These are phyloP conservation scores for Diaporthe helianthi DNA, from an alignment of 2,329 filamentous ascomycete genomes.

Conservation along the genomic window DNA sequence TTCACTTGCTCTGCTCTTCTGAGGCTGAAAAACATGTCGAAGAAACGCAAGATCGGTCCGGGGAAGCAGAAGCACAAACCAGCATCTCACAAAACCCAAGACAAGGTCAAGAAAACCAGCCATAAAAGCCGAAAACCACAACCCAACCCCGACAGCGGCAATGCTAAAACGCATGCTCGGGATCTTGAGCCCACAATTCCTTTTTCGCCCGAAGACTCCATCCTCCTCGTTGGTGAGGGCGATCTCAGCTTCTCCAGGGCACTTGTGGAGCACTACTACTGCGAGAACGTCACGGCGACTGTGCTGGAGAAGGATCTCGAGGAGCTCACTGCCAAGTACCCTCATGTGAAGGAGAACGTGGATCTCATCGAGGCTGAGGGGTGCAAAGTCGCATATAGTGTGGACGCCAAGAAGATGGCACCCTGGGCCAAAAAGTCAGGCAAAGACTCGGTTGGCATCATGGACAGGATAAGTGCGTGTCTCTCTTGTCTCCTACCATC, in stretches of 20 bases:
- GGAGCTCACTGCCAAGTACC: conserved; percentile 75
- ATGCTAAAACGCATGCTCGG: conserved; percentile 33
- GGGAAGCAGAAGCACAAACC: conserved; percentile 24
- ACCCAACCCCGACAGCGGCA: conserved; percentile 32
- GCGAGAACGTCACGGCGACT: conserved; percentile 72
- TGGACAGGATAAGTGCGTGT: conserved; percentile 71
- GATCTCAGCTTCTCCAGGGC: conserved; percentile 80
- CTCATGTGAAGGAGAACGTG: conserved; percentile 69
- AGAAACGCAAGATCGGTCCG: conserved; percentile 51
- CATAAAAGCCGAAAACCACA: conserved; percentile 35
- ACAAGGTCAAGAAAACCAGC: conserved; percentile 19
- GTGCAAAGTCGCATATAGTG: conserved; percentile 60
- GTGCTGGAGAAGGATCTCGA: conserved; percentile 65
- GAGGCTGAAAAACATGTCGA: not conserved
- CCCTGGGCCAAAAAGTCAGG: conserved; percentile 53
- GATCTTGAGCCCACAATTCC: conserved; percentile 64
- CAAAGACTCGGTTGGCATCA: conserved; percentile 48
- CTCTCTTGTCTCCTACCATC: not conserved
- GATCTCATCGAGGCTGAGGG: conserved; percentile 55
- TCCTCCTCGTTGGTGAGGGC: conserved; percentile 80
- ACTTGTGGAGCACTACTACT: conserved; percentile 70
- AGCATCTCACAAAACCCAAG: conserved; percentile 21
- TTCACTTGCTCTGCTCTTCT: not conserved
- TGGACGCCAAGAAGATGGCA: conserved; percentile 73
- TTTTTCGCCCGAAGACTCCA: conserved; percentile 69